A percentile compares a stretch with the other conserved stretches of the same genome.
These are phyloP conservation scores for Trametes elegans DNA, from an alignment of 768 basidiomycete genomes.

Conservation along the genomic window DNA sequence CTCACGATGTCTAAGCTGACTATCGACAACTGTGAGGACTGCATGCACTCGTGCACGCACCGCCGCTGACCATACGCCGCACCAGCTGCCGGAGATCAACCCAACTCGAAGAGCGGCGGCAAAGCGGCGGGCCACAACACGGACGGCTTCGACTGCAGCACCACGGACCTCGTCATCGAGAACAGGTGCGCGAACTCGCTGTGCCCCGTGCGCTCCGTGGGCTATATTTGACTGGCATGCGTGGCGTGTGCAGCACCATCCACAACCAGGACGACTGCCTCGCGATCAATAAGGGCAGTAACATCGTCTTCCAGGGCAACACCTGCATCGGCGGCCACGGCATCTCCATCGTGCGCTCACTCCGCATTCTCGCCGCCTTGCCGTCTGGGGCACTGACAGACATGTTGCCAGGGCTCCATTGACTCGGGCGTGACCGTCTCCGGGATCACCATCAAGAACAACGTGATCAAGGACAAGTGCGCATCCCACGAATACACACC, in stretches of 20 bases:
- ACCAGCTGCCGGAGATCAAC: conserved; percentile 49
- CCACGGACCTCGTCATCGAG: conserved; percentile 27
- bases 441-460: conserved; percentile 45
- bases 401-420: conserved; percentile 50
- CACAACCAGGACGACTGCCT: conserved; percentile 54
- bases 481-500: not conserved
- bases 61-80: conserved; percentile 53
- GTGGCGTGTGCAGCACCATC: conserved; percentile 10
- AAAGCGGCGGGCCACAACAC: conserved; percentile 46
- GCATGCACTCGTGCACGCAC: conserved; percentile 25
- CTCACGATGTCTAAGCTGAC: conserved; percentile 37
- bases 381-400: too few relatives aligned
- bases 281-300: conserved; percentile 45
- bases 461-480: conserved; percentile 55
- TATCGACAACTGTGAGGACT: not conserved
- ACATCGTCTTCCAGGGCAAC: conserved; percentile 42
- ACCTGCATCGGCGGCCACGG: conserved; percentile 61
- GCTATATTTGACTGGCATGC: too few relatives aligned
- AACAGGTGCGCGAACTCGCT: conserved; percentile 27
- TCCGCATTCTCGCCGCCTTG: not conserved
- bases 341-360: conserved; percentile 46
- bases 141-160: conserved; percentile 31
- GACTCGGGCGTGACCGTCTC: conserved; percentile 44
- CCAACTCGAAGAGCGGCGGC: conserved; percentile 51
- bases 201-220: too few relatives aligned